Base-by-base conservation (phyloP, 1,284 basidiomycete genomes). In the Rhodotorula sp. region DNA sequence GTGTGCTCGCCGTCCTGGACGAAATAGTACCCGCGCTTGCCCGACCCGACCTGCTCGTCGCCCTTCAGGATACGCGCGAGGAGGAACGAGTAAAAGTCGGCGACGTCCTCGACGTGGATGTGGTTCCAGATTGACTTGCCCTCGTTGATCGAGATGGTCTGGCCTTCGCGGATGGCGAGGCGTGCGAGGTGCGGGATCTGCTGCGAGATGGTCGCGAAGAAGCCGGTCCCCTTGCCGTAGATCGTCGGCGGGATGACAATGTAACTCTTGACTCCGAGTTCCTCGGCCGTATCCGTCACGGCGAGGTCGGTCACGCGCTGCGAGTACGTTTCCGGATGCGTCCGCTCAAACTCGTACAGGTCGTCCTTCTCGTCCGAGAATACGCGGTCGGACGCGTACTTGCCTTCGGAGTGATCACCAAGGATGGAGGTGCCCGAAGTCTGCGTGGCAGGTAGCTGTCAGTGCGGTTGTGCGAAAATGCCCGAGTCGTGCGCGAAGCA, bases 141-240 rank as follows among this genome's bases (percentile, higher is more conserved):
- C 12, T 26, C 21, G 51, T 52, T 52, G 51, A 52, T 52, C 8
- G 23, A 21, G 51, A 52, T 52, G 20, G 23, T 15, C n/a, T 52
- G 51, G 10, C 51, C 51, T 52, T 52, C 51, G 8, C 51, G 51
- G 51, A 52, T n/a, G 21, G 51, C 51, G 51, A 52, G 51, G 12
- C 51, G 51, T 5, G 51, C n/a, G 21, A 52, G 51, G 51, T 52
- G 51, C 51, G 51, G 51, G 14, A 52, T 52, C 51, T 52, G 51
- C 51, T 52, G 51, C 51, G 51, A 52, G 51, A 52, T 52, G 51
- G 51, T 52, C 8, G 51, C 51, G n/a, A 52, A 52, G 51, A 52
- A 52, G 51, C 51, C 51, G 21, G 51, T 52, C 20, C 51, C 51
- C 8, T 52, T 52, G 23, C 51, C 51, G n/a, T 52, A 52, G 3